These are phyloP conservation scores for Ceratocystiopsis sp. DNA, from an alignment of 2,329 filamentous ascomycete species.

Conservation along the genomic window DNA sequence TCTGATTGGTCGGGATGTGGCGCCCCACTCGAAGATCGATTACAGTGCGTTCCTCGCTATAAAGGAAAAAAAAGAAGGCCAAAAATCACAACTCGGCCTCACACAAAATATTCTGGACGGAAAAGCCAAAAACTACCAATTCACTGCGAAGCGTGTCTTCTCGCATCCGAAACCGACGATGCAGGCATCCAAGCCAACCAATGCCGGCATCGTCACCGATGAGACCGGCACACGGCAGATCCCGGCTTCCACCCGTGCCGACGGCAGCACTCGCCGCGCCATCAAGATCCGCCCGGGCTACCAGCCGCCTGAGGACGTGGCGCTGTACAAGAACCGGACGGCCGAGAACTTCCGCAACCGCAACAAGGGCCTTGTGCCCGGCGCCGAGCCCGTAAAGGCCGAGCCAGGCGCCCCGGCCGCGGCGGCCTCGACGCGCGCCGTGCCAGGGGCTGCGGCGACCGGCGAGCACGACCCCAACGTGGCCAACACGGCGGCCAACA, in stretches of 20 bases:
- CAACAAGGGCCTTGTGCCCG: conserved; percentile 53
- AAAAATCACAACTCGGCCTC: too few relatives aligned
- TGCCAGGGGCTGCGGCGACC: background rate
- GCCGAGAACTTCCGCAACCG: conserved; percentile 73
- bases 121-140: too few relatives aligned
- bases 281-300: conserved; percentile 92
- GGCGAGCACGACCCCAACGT: conserved; percentile 5
- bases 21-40: background rate
- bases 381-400: conserved; percentile 35
- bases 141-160: background rate
- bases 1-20: conserved; percentile 20
- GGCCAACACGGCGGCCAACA: conserved; percentile 44
- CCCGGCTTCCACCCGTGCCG: conserved; percentile 68
- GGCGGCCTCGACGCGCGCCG: too few relatives aligned
- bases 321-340: conserved; percentile 85
- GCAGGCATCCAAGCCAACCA: conserved; percentile 14
- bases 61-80: background rate
- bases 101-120: too few relatives aligned
- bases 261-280: conserved; percentile 83
- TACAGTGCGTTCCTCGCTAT: background rate
- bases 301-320: conserved; percentile 83
- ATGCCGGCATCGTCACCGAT: conserved; percentile 63
- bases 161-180: background rate
- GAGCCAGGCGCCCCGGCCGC: too few relatives aligned
- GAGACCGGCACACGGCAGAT: conserved; percentile 75